Conservation (phyloP, 1,139 yeast genomes). For the Chernovozyma sophiae-reginae region DNA sequence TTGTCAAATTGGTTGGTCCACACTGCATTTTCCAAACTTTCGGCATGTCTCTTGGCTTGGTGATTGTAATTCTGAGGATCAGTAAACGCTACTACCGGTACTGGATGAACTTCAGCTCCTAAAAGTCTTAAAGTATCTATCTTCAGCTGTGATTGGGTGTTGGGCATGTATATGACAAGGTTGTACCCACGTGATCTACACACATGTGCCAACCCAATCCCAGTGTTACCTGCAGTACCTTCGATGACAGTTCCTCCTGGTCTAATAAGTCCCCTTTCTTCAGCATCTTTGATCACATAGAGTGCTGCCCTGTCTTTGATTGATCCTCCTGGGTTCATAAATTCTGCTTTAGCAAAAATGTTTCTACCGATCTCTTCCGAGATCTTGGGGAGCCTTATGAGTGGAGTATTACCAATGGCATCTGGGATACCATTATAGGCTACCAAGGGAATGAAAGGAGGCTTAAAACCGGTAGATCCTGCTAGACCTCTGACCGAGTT, state of each 20-base stretch:
- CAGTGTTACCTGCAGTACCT: constrained; percentile 67
- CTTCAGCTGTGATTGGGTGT: constrained; percentile 77
- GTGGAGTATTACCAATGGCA: constrained; percentile 87
- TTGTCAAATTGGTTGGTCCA: constrained; percentile 95
- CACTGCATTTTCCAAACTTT: constrained; percentile 65
- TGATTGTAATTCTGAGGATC: constrained; percentile 83
- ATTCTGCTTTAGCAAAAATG: constrained; percentile 85
- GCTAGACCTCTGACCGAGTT: constrained; percentile 1
- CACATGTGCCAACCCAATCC: constrained; percentile 86
- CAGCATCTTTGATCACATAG: constrained; percentile 76
- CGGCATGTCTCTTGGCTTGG: constrained; percentile 83
- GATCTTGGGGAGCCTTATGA: constrained; percentile 59
- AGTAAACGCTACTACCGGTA: constrained; percentile 81
- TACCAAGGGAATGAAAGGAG: constrained; percentile 59
- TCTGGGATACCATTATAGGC: constrained; percentile 62
- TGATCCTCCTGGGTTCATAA: constrained; percentile 93
- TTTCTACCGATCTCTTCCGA: constrained; percentile 66
- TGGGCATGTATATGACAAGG: constrained; percentile 85
- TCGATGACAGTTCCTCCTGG: constrained; percentile 62
- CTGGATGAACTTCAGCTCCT: constrained; percentile 86
- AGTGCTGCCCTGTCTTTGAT: constrained; percentile 90
- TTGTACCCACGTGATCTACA: constrained; percentile 81
- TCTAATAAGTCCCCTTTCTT: constrained; percentile 56
- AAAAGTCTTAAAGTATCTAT: constrained; percentile 66
- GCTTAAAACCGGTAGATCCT: constrained; percentile 12